Evolutionary conservation across 805 yeast species (phyloP).

Genomic region (Candida tallmaniae): DNA sequence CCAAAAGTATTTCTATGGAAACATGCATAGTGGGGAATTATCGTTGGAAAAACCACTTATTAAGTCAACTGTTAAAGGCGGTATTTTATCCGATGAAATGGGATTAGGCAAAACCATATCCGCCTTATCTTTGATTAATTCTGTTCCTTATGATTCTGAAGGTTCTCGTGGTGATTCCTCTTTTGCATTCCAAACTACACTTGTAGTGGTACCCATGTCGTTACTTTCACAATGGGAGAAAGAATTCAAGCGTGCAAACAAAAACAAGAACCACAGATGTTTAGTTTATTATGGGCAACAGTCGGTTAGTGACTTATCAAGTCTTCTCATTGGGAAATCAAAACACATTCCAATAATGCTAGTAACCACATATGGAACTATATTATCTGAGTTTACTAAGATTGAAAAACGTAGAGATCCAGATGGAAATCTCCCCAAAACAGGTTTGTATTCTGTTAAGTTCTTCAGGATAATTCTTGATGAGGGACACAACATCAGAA

Average conservation of each 20-base stretch:
- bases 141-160: constrained; percentile 50
- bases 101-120: constrained; percentile 93
- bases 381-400: constrained; percentile 68
- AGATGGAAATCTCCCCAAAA: constrained; percentile 23
- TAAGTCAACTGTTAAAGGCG: constrained; percentile 63
- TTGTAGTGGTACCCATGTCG: constrained; percentile 87
- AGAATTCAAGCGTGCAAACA: constrained; percentile 63
- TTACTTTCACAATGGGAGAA: constrained; percentile 86
- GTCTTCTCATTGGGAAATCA: constrained; percentile 33
- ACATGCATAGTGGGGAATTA: constrained; percentile 75
- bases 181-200: constrained; percentile 68
- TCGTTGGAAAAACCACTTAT: constrained; percentile 64
- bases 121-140: constrained; percentile 65
- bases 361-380: constrained; percentile 83
- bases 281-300: constrained; percentile 75
- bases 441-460: constrained; percentile 66
- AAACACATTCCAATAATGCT: constrained; percentile 62
- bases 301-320: constrained; percentile 45
- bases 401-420: constrained; percentile 27
- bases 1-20: constrained; percentile 57
- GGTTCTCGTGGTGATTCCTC: constrained; percentile 15
- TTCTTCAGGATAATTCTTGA: constrained; percentile 78
- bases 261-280: constrained; percentile 40
- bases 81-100: constrained; percentile 94
- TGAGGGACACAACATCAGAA: constrained; percentile 88